phyloP scores from a whole-genome alignment of 2,329 filamentous ascomycete genomes.

The Chrysoporthe puriensis region DNA sequence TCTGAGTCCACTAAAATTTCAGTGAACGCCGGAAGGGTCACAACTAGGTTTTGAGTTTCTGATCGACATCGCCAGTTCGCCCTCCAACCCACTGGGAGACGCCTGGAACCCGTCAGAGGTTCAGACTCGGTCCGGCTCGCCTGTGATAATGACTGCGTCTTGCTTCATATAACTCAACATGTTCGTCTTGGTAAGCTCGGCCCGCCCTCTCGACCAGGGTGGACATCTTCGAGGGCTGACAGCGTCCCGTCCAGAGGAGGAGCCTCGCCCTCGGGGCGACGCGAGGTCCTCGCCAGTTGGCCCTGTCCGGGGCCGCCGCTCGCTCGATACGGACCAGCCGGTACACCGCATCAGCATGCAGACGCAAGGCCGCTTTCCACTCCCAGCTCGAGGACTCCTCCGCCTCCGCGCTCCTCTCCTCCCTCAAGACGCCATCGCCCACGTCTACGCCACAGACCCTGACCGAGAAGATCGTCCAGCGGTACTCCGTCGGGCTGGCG shows the following conservation, averaged over 20 bases:
- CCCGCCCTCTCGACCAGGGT: not conserved
- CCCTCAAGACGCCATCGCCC: slow-evolving; percentile 42
- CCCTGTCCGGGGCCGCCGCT: slow-evolving; percentile 20
- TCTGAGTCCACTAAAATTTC: slow-evolving; percentile 5
- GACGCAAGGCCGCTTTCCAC: slow-evolving; percentile 60
- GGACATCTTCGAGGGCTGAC: not conserved
- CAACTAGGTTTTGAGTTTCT: not conserved
- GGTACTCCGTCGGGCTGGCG: slow-evolving; percentile 73
- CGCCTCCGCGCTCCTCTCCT: slow-evolving; percentile 57
- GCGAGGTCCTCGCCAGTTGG: slow-evolving; percentile 32
- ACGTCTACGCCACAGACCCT: slow-evolving; percentile 70
- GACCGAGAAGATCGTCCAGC: slow-evolving; percentile 91
- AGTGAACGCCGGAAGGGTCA: not conserved
- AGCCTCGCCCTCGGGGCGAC: slow-evolving; percentile 36
- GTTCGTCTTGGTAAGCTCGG: slow-evolving; percentile 27
- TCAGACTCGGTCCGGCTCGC: not conserved
- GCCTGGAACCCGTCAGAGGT: not conserved
- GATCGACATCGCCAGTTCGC: not conserved
- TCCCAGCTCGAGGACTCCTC: slow-evolving; percentile 62
- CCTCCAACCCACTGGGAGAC: not conserved
- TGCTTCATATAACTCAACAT: slow-evolving; percentile 22
- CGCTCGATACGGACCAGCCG: slow-evolving; percentile 11
- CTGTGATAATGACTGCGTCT: slow-evolving; percentile 12
- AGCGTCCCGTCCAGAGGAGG: slow-evolving; percentile 34
- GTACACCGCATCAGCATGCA: slow-evolving; percentile 33